Base-by-base conservation (phyloP, 2,329 filamentous ascomycete genomes). In the Nemania sp. region DNA sequence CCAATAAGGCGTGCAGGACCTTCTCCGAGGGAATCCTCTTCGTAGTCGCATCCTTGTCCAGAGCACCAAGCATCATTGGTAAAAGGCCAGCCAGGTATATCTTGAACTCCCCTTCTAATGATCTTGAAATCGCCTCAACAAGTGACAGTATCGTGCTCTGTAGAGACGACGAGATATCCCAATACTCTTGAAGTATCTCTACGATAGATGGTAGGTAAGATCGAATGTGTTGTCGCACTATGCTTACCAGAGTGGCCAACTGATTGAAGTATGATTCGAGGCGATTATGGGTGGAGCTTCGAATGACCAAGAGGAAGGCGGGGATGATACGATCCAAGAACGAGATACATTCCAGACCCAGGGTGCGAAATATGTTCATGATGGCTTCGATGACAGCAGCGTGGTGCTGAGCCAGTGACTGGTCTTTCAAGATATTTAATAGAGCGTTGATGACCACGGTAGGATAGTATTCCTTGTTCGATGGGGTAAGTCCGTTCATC, bases 201-300 rank as follows among this genome's bases (percentile, higher is more conserved):
- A 99, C 88, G 64, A 99, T 96, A 34, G 91, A 88, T 0, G 89
- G 90, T 0, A 99, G 80, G 72, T 92, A 97, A 47, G 92, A 93
- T 65, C 95, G 86, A 65, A 99, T 98, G 72, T 99, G 96, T 71
- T 99, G 94, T 40, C 92, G 88, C 13, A 99, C 96, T 66, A 99
- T 98, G 65, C 90, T 91, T 35, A 99, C 95, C 18, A 99, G 81
- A 40, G 94, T 90, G 45, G 93, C 92, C 54, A 99, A 82, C 73
- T 99, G 95, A 71, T 95, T 99, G 79, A 99, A 99, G 74, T 99
- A 99, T 2, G 92, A 94, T 73, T 99, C 95, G 0, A 97, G 84
- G 39, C 91, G 87, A 51, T 87, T 89, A 2, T 86, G 81, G 15
- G 91, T 87, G 5, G 93, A 92, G 52, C 89, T 90, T 67, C 90